A percentile compares a stretch with the other conserved stretches of the same genome.
Evolutionary conservation across 176 grass and related monocot genomes (phyloP).

Genomic region (Carex pumila): DNA sequence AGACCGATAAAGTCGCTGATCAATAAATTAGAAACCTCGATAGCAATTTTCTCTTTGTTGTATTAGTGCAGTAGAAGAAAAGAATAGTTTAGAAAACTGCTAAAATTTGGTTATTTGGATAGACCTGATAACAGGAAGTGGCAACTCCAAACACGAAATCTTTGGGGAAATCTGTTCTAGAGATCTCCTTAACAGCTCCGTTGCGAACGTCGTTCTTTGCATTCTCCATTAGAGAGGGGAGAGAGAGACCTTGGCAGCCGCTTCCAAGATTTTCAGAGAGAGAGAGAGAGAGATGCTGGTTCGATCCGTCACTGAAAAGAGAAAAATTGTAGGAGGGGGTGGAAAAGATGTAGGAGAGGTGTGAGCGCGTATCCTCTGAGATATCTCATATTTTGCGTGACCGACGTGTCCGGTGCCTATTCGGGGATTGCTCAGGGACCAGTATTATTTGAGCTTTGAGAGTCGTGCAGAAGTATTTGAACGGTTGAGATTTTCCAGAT

Average conservation of each 20-base stretch:
- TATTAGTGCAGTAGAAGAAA: background rate
- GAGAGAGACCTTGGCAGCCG: background rate
- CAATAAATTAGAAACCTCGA: background rate
- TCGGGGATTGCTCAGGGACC: no score
- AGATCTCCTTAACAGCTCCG: conserved; percentile 18
- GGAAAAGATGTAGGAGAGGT: no score
- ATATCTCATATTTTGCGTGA: no score
- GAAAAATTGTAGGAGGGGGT: no score
- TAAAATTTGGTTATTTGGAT: background rate
- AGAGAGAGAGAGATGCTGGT: background rate
- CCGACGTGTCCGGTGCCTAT: no score
- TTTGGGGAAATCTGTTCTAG: conserved; percentile 60
- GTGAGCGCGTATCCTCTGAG: no score
- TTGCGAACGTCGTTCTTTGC: conserved; percentile 24
- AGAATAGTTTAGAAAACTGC: background rate
- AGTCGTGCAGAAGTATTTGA: no score
- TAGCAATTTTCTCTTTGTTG: background rate
- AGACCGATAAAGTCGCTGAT: background rate
- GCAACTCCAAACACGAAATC: conserved; percentile 90
- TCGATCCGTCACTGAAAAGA: background rate
- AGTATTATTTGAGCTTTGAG: no score
- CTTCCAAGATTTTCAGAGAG: background rate
- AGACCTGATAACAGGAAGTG: conserved; percentile 84
- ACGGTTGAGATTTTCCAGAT: no score
- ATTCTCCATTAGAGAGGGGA: conserved; percentile 25